Percentiles rank a stretch among this genome's conserved stretches.
These are phyloP conservation scores for Lathyrus sativus DNA, from an alignment of 306 rosid species.

Conservation along the genomic window DNA sequence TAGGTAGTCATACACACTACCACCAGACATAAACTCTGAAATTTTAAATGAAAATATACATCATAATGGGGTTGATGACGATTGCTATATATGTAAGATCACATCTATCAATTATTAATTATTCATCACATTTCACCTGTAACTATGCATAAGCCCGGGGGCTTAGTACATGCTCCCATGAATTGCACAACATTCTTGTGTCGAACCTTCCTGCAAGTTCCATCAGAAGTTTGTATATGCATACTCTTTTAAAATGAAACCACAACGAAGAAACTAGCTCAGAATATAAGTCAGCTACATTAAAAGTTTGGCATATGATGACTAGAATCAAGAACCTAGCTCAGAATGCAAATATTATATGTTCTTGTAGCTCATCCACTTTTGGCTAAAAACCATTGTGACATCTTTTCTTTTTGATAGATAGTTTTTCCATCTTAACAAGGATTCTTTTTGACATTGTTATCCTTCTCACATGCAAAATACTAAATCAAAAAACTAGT, in stretches of 20 bases:
- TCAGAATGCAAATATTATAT: slow-evolving; percentile 25
- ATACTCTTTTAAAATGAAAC: background rate
- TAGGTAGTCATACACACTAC: slow-evolving; percentile 94
- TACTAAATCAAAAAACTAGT: slow-evolving; percentile 24
- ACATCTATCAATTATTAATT: slow-evolving; percentile 19
- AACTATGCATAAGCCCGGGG: slow-evolving; percentile 83
- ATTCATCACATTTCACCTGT: slow-evolving; percentile 64
- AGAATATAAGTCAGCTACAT: background rate
- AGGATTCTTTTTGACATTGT: slow-evolving; percentile 9
- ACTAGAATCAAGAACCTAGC: slow-evolving; percentile 18
- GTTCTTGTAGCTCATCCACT: slow-evolving; percentile 22
- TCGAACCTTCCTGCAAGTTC: slow-evolving; percentile 87
- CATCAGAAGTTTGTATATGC: slow-evolving; percentile 26
- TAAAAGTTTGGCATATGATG: slow-evolving; percentile 8
- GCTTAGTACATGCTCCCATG: slow-evolving; percentile 98
- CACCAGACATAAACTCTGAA: slow-evolving; percentile 95
- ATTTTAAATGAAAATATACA: slow-evolving; percentile 33
- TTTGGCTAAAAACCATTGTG: slow-evolving; percentile 22
- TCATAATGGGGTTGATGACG: slow-evolving; percentile 6
- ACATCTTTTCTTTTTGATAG: slow-evolving; percentile 5
- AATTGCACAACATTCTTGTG: slow-evolving; percentile 99
- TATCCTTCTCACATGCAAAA: slow-evolving; percentile 4
- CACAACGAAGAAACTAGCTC: background rate
- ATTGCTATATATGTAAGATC: slow-evolving; percentile 26
- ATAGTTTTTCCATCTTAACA: background rate